Base-by-base conservation (phyloP, 2,329 filamentous ascomycete genomes). In the Sphaerostilbella broomeana region DNA sequence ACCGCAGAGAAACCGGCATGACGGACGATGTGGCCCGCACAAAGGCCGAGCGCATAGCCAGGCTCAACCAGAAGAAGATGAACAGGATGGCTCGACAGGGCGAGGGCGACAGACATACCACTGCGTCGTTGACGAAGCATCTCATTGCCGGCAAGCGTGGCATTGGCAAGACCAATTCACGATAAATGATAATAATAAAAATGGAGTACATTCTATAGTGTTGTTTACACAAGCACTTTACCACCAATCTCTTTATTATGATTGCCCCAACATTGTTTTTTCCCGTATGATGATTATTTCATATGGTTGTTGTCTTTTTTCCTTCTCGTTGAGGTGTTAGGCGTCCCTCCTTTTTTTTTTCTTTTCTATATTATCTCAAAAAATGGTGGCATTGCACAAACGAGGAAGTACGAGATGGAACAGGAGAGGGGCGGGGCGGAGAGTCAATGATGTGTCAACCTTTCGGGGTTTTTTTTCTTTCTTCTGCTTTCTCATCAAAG, bases 61-160 rank as follows among this genome's bases (percentile, higher is more conserved):
- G 95, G 75, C 68, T 98, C 60, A 75, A 81, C 55, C 94, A 98
- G 81, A 88, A 90, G 75, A 90, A 88, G 78, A 95, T 94, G 88
- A 98, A 98, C 72, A 79, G 90, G 50, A 92, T 94, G 84, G 92
- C 92, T 30, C 81, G 89, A 63, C 86, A 94, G 73, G 92, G 92
- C 73, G 92, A 98, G 71, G 89, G 84, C 46, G 92, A 98, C 73
- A 80, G 94, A 60, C 90, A 97, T 68, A 79, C 80, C 46, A 81
- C 81, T 40, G 84, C 85, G 25, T 75, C 85, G 38, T 67, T 94
- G 64, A 78, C 81, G 47, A 98, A 94, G 70, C 92, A 97, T 69
- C 73, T 98, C 85, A 80, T 86, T 61, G 74, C 84, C 45, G 92
- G 92, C 56, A 98, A 97, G 75, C 84, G 92, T 62, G 83, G 86